phyloP scores from a whole-genome alignment of 73 alveolate genomes.

The Paramecium pentaurelia region DNA sequence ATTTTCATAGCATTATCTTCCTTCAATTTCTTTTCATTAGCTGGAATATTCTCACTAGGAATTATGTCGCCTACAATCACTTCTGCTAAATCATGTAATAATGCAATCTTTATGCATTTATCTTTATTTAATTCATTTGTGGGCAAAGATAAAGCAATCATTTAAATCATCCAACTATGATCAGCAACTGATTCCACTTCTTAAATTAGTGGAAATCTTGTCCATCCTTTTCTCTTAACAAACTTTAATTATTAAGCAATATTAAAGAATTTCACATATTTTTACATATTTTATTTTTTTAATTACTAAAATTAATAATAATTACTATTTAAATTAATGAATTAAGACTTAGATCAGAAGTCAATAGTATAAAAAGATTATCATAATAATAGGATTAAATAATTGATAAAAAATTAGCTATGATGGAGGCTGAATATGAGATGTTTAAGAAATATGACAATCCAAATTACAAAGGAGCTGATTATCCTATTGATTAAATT shows the following conservation, averaged over 20 bases:
- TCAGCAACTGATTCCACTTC: slow-evolving; percentile 44
- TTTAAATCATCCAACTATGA: slow-evolving; percentile 42
- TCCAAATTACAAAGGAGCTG: neutral
- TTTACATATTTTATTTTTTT: neutral
- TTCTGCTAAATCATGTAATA: slow-evolving; percentile 64
- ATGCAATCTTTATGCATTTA: slow-evolving; percentile 51
- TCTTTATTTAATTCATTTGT: slow-evolving; percentile 21
- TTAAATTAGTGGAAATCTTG: neutral
- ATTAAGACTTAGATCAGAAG: neutral
- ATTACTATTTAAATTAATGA: neutral
- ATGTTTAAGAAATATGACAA: neutral
- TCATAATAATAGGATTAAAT: neutral
- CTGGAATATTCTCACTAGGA: slow-evolving; percentile 56
- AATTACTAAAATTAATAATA: neutral
- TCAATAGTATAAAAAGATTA: neutral
- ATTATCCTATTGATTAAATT: neutral
- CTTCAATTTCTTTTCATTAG: slow-evolving; percentile 4
- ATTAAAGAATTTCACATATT: neutral
- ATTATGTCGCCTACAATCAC: slow-evolving; percentile 66
- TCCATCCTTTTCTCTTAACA: slow-evolving; percentile 34
- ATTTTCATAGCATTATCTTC: slow-evolving; percentile 53
- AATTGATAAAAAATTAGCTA: neutral
- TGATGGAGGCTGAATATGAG: neutral
- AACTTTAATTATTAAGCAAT: slow-evolving; percentile 34
- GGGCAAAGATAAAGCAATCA: slow-evolving; percentile 26